Evolutionary conservation across 176 grass and related monocot species (phyloP).

Genomic region (Oryza rufipogon): DNA sequence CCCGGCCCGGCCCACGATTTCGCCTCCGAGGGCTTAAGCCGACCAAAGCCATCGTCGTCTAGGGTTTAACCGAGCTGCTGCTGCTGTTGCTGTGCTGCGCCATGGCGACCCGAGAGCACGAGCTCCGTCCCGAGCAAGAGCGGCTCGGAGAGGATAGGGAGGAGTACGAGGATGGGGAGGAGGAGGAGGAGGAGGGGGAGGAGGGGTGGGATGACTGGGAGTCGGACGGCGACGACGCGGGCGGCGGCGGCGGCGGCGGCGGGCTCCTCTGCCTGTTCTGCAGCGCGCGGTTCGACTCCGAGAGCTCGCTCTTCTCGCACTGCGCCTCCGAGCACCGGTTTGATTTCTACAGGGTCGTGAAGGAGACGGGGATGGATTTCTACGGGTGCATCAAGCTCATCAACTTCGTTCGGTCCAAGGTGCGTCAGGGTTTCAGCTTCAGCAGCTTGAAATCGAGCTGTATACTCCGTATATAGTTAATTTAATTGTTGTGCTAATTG

Average conservation of each 20-base stretch:
- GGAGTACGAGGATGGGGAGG: constrained; percentile 32
- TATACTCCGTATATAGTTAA: not conserved
- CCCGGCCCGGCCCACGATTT: not conserved
- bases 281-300: constrained; percentile 55
- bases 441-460: not conserved
- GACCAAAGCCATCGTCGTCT: not conserved
- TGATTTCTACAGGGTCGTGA: constrained; percentile 59
- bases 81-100: not conserved
- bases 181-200: constrained; percentile 50
- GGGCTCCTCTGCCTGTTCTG: constrained; percentile 83
- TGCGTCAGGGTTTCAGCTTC: not conserved
- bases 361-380: constrained; percentile 68
- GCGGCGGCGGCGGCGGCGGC: not conserved
- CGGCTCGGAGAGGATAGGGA: not conserved
- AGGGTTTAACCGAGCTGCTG: constrained; percentile 37
- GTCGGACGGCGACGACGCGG: constrained; percentile 57
- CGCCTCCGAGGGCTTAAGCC: not conserved
- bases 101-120: constrained; percentile 29
- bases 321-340: constrained; percentile 66
- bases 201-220: constrained; percentile 89
- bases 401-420: constrained; percentile 85
- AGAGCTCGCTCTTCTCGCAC: constrained; percentile 62
- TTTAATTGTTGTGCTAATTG: not conserved
- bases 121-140: constrained; percentile 30
- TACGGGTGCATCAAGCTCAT: constrained; percentile 88